Evolutionary conservation across 768 basidiomycete species (phyloP).

Genomic region (Tulasnella sp.): DNA sequence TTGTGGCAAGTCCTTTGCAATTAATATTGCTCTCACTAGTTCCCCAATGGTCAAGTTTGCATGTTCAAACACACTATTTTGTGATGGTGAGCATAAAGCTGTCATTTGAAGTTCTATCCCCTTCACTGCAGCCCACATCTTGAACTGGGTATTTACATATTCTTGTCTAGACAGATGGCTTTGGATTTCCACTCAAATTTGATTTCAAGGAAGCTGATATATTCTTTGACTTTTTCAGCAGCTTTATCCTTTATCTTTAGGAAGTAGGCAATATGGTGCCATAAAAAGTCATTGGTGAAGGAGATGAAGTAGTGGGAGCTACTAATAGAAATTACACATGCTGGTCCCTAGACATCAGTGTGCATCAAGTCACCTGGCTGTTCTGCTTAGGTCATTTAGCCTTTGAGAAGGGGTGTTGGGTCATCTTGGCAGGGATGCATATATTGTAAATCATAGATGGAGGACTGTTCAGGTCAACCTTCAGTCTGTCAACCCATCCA

Average conservation of each 20-base stretch:
- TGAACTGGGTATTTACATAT: conserved; percentile 32
- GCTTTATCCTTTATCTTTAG: conserved; percentile 26
- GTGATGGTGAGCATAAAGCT: conserved; percentile 24
- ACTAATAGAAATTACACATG: conserved; percentile 2
- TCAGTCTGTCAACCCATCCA: background rate
- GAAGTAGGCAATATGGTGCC: conserved; percentile 22
- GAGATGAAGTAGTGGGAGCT: conserved; percentile 16
- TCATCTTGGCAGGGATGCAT: conserved; percentile 16
- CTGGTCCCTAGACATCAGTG: conserved; percentile 17
- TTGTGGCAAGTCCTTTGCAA: conserved; percentile 21
- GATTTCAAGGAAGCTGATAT: conserved; percentile 27
- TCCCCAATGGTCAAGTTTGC: conserved; percentile 25
- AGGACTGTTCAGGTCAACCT: background rate
- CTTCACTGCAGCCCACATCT: conserved; percentile 20
- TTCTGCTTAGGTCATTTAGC: background rate
- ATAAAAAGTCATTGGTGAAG: conserved; percentile 26
- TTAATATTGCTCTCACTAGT: conserved; percentile 21
- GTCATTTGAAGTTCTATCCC: conserved; percentile 24
- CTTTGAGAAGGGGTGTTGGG: background rate
- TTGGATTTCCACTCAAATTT: conserved; percentile 29
- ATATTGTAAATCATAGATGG: background rate
- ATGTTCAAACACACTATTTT: conserved; percentile 27
- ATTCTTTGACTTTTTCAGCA: conserved; percentile 26
- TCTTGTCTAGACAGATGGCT: conserved; percentile 23
- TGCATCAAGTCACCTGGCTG: conserved; percentile 11